phyloP scores from a whole-genome alignment of 176 grass and related monocot species.

The Phoenix roebelenii region DNA sequence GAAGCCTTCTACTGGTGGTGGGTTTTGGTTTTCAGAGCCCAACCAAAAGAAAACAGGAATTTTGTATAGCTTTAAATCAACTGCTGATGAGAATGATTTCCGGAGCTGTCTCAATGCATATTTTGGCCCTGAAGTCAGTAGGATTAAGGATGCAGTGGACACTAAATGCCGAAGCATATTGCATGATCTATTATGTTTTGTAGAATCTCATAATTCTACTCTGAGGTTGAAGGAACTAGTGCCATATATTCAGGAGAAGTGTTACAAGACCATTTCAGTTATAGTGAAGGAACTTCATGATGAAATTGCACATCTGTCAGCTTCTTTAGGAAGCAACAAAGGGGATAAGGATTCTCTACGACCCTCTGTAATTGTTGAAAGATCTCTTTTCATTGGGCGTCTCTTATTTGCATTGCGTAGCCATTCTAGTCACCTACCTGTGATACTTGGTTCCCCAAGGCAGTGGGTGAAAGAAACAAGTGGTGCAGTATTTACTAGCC shows the following conservation, averaged over 20 bases:
- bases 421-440: slow-evolving; percentile 78
- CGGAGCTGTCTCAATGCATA: slow-evolving; percentile 59
- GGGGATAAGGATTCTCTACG: slow-evolving; percentile 25
- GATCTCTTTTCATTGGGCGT: slow-evolving; percentile 78
- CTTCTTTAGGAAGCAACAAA: slow-evolving; percentile 39
- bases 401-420: slow-evolving; percentile 82
- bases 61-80: slow-evolving; percentile 69
- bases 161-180: slow-evolving; percentile 89
- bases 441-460: slow-evolving; percentile 80
- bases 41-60: slow-evolving; percentile 80
- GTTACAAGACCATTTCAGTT: slow-evolving; percentile 53
- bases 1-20: slow-evolving; percentile 44
- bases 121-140: slow-evolving; percentile 71
- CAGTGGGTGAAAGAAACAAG: slow-evolving; percentile 70
- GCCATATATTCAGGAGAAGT: slow-evolving; percentile 88
- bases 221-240: slow-evolving; percentile 71
- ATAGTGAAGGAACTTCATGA: slow-evolving; percentile 68
- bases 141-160: slow-evolving; percentile 75
- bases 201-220: slow-evolving; percentile 85
- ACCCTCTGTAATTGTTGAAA: slow-evolving; percentile 68
- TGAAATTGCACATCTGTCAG: slow-evolving; percentile 55
- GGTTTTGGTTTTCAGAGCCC: slow-evolving; percentile 86
- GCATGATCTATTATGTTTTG: slow-evolving; percentile 80
- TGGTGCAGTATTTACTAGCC: slow-evolving; percentile 31
- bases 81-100: slow-evolving; percentile 86